Conservation (phyloP, 768 basidiomycete genomes). For the Amanita muscaria region DNA sequence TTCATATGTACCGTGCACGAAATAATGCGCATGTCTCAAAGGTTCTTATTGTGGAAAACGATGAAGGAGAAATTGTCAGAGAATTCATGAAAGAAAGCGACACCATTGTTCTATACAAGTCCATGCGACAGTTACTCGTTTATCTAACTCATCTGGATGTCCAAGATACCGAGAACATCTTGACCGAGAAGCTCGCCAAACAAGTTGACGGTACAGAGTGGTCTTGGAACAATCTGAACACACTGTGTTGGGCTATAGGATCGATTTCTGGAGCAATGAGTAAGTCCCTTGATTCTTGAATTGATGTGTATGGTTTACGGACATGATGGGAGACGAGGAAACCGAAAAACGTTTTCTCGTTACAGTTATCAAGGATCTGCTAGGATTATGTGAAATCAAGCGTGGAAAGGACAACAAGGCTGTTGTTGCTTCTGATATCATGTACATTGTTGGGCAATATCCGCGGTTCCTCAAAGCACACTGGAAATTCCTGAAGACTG, state of each 20-base stretch:
- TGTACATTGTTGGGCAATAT: constrained; percentile 99
- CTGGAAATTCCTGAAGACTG: constrained; percentile 99
- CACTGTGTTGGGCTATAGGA: constrained; percentile 99
- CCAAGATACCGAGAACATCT: constrained; percentile 89
- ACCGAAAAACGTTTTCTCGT: constrained; percentile 98
- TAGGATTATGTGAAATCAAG: constrained; percentile 97
- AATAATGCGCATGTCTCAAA: constrained; percentile 22
- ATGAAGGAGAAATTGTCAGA: constrained; percentile 98
- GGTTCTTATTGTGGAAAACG: constrained; percentile 98
- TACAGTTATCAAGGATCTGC: constrained; percentile 95
- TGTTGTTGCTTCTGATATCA: constrained; percentile 91
- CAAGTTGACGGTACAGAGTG: constrained; percentile 97
- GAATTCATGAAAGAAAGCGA: constrained; percentile 99
- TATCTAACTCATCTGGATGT: constrained; percentile 98
- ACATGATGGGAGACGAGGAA: constrained; percentile 72
- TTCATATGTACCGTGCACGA: not conserved
- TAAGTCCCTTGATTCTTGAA: constrained; percentile 33
- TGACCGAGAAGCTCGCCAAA: constrained; percentile 94
- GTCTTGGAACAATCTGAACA: constrained; percentile 99
- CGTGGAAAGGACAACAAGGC: constrained; percentile 99
- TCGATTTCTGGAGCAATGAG: constrained; percentile 99
- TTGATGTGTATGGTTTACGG: not conserved
- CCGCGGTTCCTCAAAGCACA: constrained; percentile 99
- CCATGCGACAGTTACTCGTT: constrained; percentile 95
- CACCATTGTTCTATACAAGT: constrained; percentile 98